Base-by-base conservation (phyloP, 2,329 filamentous ascomycete species). In the Penicillium sp. region DNA sequence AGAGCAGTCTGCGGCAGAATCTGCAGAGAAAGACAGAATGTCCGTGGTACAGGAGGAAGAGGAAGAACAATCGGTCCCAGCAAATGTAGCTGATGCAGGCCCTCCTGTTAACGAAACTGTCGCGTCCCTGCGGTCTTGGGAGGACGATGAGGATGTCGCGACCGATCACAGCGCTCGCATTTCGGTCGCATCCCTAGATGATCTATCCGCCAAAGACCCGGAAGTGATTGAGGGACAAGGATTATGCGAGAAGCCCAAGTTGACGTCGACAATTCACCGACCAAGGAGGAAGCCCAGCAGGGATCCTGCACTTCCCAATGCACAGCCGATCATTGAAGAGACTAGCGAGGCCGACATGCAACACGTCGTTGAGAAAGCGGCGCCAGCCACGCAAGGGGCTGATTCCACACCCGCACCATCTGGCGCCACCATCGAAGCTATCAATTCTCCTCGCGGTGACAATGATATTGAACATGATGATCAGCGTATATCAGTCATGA, bases 161-260 rank as follows among this genome's bases (percentile, higher is more conserved):
- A 64, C 55, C 2, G 67, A 67, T 59, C 63, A 61, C 61, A 66
- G 62, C 58, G 63, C 62, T 37, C 61, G 63, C 4, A 52, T 63
- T 35, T 67, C 69, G 22, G 54, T 65, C 17, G 63, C 67, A 39
- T 68, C 69, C 35, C 38, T 68, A 17, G 63, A 56, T 22, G 69
- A 70, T 61, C 54, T 51, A 42, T 50, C 62, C 14, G 57, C 66
- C 55, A 57, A 67, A 5, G 62, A 68, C 10, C 28, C 62, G 8
- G 71, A 76, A 57, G 54, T 71, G 3, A 71, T 76, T 41, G 73
- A 75, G 60, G 74, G 70, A 10, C 70, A 66, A 47, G 73, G 72
- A 22, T 68, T 67, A 57, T 63, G 63, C 38, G 73, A 74, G 51
- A 70, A 70, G 57, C 71, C 71, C 6, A 71, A 60, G 54, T 52